Percentiles rank a stretch among this genome's conserved stretches.
Evolutionary conservation across 225 moss, liverwort and hornwort species (phyloP).

Genomic region (Physcomitrellopsis africana): DNA sequence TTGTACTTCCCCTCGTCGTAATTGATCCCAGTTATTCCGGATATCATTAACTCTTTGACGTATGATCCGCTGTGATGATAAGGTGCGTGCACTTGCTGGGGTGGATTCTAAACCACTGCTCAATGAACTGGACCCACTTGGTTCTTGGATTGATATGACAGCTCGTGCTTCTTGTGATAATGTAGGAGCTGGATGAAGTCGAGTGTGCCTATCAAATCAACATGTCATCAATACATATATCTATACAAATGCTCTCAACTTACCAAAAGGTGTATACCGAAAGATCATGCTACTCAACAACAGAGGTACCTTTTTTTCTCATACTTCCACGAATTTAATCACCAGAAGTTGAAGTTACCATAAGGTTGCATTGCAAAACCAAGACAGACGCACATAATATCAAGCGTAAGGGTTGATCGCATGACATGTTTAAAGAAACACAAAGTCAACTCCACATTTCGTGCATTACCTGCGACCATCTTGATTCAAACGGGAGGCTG

Average conservation of each 20-base stretch:
- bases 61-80: slow-evolving; percentile 79
- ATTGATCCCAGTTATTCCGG: slow-evolving; percentile 79
- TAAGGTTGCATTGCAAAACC: neutral
- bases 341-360: slow-evolving; percentile 1
- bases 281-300: too few species aligned
- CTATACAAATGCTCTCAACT: too few species aligned
- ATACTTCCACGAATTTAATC: neutral
- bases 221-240: slow-evolving; percentile 16
- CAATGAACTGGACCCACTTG: slow-evolving; percentile 44
- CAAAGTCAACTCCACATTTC: neutral
- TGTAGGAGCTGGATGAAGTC: slow-evolving; percentile 57
- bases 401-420: neutral
- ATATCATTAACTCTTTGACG: slow-evolving; percentile 76
- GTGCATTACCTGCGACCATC: slow-evolving; percentile 44
- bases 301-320: too few species aligned
- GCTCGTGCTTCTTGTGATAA: slow-evolving; percentile 48
- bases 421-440: neutral
- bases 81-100: slow-evolving; percentile 76
- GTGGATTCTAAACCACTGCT: slow-evolving; percentile 52
- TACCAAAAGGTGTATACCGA: too few species aligned
- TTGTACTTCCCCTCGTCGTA: slow-evolving; percentile 72
- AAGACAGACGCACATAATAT: neutral
- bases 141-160: slow-evolving; percentile 37
- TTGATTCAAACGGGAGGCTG: slow-evolving; percentile 46
- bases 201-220: slow-evolving; percentile 52